Base-by-base conservation (phyloP, 305 asterid species). In the Caryopteris hybrid region DNA sequence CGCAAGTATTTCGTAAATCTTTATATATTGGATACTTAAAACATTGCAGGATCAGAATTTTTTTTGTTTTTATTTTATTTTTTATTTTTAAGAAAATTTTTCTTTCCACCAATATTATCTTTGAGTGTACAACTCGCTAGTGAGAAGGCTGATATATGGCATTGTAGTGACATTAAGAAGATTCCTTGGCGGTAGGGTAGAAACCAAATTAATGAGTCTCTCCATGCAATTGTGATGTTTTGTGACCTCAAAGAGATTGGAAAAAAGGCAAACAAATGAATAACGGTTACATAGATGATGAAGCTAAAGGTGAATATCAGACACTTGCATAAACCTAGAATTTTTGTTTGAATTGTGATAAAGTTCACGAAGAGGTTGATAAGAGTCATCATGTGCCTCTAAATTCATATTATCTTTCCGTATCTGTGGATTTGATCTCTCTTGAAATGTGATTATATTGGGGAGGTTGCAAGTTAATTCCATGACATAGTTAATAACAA, bases 381-480 rank as follows among this genome's bases (percentile, higher is more conserved):
- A 67, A 23, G 61, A 61, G 45, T 43, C 63, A 21, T 17, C 16
- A 3, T 43, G n/a, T 60, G 29, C 17, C n/a, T n/a, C n/a, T n/a
- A n/a, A n/a, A n/a, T n/a, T n/a, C n/a, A n/a, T n/a, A 20, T n/a
- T n/a, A 43, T 23, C 6, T 54, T 27, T 25, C 46, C 33, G 5
- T 27, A 21, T 58, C n/a, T 14, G 3, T 34, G 20, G 6, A 66
- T 42, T 41, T 29, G 17, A 29, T 46, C 20, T 58, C 47, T 42
- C n/a, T n/a, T n/a, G 58, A 62, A 64, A 64, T 56, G 58, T 43
- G 53, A 43, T 68, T 31, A n/a, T n/a, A n/a, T n/a, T n/a, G n/a
- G n/a, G n/a, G n/a, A n/a, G n/a, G n/a, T n/a, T n/a, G n/a, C n/a
- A n/a, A n/a, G n/a, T n/a, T n/a, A n/a, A n/a, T n/a, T n/a, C n/a